Evolutionary conservation across 202 grass and related monocot species (phyloP).

Genomic region (Carex sylvatica): DNA sequence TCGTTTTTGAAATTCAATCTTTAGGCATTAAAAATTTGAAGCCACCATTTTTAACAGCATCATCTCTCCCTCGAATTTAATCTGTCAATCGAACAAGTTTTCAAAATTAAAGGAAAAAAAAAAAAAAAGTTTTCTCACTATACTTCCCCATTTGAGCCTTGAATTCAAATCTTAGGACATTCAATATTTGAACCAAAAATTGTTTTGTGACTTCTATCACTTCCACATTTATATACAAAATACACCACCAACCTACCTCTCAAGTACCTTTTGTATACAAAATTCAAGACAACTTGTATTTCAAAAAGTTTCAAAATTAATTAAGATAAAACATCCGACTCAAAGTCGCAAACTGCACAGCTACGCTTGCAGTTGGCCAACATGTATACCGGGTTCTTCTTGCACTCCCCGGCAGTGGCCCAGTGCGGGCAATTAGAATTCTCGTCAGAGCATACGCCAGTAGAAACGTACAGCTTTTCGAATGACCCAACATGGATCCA

Average conservation of each 20-base stretch:
- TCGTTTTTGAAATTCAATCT: not conserved
- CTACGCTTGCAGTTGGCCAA: constrained; percentile 69
- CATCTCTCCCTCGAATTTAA: not conserved
- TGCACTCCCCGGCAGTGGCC: constrained; percentile 70
- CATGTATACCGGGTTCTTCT: constrained; percentile 89
- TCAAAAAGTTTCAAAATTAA: not conserved
- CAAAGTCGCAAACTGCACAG: constrained; percentile 43
- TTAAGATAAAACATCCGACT: constrained; percentile 5
- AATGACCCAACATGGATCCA: constrained; percentile 92
- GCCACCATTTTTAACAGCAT: not conserved
- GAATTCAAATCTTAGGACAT: no score
- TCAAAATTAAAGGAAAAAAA: not conserved
- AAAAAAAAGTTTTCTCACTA: not conserved
- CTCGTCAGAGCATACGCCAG: constrained; percentile 46
- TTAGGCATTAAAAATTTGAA: not conserved
- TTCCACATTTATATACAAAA: constrained; percentile 6
- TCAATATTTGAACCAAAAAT: not conserved
- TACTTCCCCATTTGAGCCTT: not conserved
- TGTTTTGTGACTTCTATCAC: not conserved
- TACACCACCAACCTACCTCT: not conserved
- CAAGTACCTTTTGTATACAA: not conserved
- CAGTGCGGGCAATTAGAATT: constrained; percentile 59
- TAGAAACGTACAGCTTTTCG: constrained; percentile 29
- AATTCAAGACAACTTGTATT: not conserved
- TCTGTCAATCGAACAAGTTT: not conserved